These are phyloP conservation scores for Fusarium camptoceras DNA, from an alignment of 2,329 filamentous ascomycete species.

Conservation along the genomic window DNA sequence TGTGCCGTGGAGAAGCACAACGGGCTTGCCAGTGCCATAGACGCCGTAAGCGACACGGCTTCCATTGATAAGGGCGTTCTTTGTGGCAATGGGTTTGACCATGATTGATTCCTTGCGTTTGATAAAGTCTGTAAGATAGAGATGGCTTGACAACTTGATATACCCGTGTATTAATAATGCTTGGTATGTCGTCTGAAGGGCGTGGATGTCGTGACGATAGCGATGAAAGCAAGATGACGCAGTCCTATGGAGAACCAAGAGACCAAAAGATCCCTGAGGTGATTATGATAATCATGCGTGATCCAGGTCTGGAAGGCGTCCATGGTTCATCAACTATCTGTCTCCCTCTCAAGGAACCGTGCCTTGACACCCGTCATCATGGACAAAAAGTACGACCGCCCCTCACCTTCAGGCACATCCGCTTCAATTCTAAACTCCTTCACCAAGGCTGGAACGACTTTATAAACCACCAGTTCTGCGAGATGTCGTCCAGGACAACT, in stretches of 20 bases:
- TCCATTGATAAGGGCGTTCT: conserved; percentile 45
- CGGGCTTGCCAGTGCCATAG: conserved; percentile 42
- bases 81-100: conserved; percentile 42
- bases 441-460: conserved; percentile 57
- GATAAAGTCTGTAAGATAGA: neutral
- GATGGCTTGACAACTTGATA: neutral
- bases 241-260: neutral
- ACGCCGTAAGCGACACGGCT: conserved; percentile 47
- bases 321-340: neutral
- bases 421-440: conserved; percentile 59
- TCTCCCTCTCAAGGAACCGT: conserved; percentile 49
- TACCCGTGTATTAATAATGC: conserved; percentile 31
- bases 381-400: conserved; percentile 63
- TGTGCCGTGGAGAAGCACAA: conserved; percentile 51
- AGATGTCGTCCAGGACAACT: conserved; percentile 64
- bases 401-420: conserved; percentile 53
- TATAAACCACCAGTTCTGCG: conserved; percentile 63
- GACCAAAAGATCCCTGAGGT: neutral
- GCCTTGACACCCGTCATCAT: conserved; percentile 62
- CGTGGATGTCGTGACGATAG: neutral
- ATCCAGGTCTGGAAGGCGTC: too few relatives aligned
- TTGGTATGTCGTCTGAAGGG: conserved; percentile 34
- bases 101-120: neutral
- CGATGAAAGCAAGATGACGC: neutral
- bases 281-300: neutral